phyloP scores from a whole-genome alignment of 176 grass and related monocot species.

The Chrysopogon serrulatus region DNA sequence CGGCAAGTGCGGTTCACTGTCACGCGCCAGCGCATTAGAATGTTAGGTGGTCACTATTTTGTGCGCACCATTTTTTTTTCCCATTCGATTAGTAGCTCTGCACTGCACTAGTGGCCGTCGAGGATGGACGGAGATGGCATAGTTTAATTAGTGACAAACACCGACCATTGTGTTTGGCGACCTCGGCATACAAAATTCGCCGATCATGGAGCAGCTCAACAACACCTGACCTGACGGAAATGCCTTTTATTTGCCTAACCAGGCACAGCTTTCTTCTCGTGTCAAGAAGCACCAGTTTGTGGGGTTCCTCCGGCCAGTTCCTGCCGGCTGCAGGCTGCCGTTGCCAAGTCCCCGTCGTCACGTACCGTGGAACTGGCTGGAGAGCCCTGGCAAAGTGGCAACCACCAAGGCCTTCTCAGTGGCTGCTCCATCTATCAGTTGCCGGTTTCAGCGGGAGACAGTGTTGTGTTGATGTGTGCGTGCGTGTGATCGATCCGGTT shows the following conservation, averaged over 20 bases:
- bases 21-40: not conserved
- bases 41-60: constrained; percentile 6
- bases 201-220: not conserved
- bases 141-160: constrained; percentile 12
- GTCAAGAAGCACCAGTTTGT: not conserved
- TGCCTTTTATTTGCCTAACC: not conserved
- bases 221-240: not conserved
- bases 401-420: not conserved
- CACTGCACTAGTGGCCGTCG: not conserved
- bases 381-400: not conserved
- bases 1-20: constrained; percentile 13
- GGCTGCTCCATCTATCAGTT: not conserved
- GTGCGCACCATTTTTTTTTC: not conserved
- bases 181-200: not conserved
- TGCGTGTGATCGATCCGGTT: not conserved
- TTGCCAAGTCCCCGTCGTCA: not conserved
- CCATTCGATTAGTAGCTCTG: not conserved
- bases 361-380: not conserved
- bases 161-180: constrained; percentile 23
- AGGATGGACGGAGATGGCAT: constrained; percentile 29
- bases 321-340: not conserved
- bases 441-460: not conserved
- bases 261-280: not conserved
- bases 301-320: not conserved
- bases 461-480: not conserved